These are phyloP conservation scores for Suhomyces tanzawaensis DNA, from an alignment of 805 yeast species.

Conservation along the genomic window DNA sequence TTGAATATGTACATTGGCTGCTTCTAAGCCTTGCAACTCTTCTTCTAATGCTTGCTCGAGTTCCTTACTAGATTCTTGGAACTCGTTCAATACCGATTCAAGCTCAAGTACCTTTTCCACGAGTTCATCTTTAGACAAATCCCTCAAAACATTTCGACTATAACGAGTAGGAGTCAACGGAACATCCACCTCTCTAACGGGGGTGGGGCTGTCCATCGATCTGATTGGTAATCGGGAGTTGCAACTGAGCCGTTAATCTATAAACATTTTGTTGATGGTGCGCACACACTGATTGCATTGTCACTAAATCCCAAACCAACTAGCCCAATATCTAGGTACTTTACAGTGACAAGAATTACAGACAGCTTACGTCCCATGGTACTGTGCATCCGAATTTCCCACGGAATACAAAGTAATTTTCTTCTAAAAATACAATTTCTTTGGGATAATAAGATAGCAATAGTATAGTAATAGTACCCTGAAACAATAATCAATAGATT, in stretches of 20 bases:
- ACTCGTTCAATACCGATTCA: slow-evolving; percentile 39
- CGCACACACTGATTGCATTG: too few relatives aligned
- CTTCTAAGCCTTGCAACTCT: slow-evolving; percentile 37
- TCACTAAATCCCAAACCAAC: too few relatives aligned
- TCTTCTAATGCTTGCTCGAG: slow-evolving; percentile 44
- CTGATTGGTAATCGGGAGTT: not conserved
- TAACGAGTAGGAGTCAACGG: slow-evolving; percentile 12
- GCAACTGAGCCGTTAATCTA: not conserved
- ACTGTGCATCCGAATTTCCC: too few relatives aligned
- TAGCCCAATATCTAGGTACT: too few relatives aligned
- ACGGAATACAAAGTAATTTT: too few relatives aligned
- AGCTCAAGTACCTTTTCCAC: slow-evolving; percentile 32
- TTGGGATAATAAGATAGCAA: too few relatives aligned
- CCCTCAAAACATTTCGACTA: slow-evolving; percentile 8
- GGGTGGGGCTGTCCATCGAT: slow-evolving; percentile 13
- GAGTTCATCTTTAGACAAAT: slow-evolving; percentile 18
- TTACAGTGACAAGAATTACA: too few relatives aligned
- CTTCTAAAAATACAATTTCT: too few relatives aligned
- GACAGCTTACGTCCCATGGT: too few relatives aligned
- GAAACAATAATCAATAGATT: too few relatives aligned
- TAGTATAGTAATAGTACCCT: too few relatives aligned
- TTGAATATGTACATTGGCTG: slow-evolving; percentile 18
- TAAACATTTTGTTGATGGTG: not conserved
- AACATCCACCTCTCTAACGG: slow-evolving; percentile 6
- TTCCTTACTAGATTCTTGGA: slow-evolving; percentile 44